Evolutionary conservation across 805 yeast species (phyloP).

Genomic region (Tetrapisispora phaffii): DNA sequence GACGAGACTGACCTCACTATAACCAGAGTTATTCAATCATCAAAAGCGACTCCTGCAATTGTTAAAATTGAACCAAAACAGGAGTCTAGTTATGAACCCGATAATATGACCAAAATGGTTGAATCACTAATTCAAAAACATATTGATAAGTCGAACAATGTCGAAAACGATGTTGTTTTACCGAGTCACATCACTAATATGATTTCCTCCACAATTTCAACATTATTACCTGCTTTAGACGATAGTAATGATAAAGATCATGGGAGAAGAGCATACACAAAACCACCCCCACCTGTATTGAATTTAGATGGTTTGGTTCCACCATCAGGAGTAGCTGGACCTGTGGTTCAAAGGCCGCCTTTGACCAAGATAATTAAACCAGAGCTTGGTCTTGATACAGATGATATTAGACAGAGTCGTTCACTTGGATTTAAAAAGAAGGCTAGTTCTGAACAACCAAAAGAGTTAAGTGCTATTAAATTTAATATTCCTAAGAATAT

Average conservation of each 20-base stretch:
- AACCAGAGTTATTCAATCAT: neutral
- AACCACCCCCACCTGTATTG: conserved; percentile 15
- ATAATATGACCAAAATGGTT: conserved; percentile 7
- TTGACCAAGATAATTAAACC: neutral
- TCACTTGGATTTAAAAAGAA: neutral
- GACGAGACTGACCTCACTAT: neutral
- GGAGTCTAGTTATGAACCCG: neutral
- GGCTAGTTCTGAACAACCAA: conserved; percentile 3
- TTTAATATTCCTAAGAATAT: conserved; percentile 8
- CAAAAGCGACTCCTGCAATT: neutral
- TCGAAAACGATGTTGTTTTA: conserved; percentile 7
- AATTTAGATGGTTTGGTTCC: conserved; percentile 27
- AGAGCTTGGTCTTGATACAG: neutral
- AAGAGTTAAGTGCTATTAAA: neutral
- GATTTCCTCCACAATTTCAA: conserved; percentile 19
- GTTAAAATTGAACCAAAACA: no score
- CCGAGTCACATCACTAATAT: conserved; percentile 14
- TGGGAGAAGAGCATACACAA: conserved; percentile 8
- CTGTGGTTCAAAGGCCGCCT: neutral
- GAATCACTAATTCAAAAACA: conserved; percentile 18
- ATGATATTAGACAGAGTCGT: neutral
- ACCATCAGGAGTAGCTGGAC: conserved; percentile 5
- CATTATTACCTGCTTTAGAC: conserved; percentile 14
- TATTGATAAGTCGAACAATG: conserved; percentile 8
- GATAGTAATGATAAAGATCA: conserved; percentile 5